Conservation (phyloP, 2,329 filamentous ascomycete species). For the Hymenoscyphus scutula region DNA sequence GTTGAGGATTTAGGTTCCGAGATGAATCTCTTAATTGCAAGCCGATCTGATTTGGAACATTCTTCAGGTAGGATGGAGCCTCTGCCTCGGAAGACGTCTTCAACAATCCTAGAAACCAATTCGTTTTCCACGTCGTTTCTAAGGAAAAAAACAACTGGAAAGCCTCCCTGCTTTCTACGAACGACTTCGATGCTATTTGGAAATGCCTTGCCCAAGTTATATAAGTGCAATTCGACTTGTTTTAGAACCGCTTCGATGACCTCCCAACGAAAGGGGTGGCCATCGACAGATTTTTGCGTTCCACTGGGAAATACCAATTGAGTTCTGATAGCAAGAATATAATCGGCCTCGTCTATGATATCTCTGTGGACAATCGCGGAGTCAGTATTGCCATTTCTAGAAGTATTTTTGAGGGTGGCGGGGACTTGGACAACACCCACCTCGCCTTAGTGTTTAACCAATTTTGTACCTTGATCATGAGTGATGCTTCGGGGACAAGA, state of each 20-base stretch:
- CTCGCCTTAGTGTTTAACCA: constrained; percentile 44
- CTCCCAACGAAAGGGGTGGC: constrained; percentile 41
- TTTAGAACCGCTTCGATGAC: constrained; percentile 33
- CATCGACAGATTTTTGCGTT: constrained; percentile 39
- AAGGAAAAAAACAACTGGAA: constrained; percentile 50
- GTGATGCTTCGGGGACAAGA: constrained; percentile 37
- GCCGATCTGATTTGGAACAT: constrained; percentile 24
- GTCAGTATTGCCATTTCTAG: no score
- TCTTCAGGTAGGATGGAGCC: constrained; percentile 26
- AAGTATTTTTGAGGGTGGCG: no score
- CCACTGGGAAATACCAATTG: constrained; percentile 44
- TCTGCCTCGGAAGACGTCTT: constrained; percentile 37
- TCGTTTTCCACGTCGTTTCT: constrained; percentile 40
- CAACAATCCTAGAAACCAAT: constrained; percentile 35
- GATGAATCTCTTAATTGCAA: constrained; percentile 33
- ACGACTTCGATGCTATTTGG: constrained; percentile 47
- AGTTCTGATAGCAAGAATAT: constrained; percentile 39
- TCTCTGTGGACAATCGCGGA: no score
- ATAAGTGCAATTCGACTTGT: constrained; percentile 35
- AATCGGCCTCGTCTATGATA: constrained; percentile 51
- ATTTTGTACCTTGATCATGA: constrained; percentile 45
- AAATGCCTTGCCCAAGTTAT: constrained; percentile 38
- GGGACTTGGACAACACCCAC: no score
- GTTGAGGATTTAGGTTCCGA: constrained; percentile 28
- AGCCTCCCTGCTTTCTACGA: constrained; percentile 34